Evolutionary conservation across 163 green algal genomes (phyloP), one percentile per base, ranked within the genome.

Genomic region (Trebouxia gelatinosa): DNA sequence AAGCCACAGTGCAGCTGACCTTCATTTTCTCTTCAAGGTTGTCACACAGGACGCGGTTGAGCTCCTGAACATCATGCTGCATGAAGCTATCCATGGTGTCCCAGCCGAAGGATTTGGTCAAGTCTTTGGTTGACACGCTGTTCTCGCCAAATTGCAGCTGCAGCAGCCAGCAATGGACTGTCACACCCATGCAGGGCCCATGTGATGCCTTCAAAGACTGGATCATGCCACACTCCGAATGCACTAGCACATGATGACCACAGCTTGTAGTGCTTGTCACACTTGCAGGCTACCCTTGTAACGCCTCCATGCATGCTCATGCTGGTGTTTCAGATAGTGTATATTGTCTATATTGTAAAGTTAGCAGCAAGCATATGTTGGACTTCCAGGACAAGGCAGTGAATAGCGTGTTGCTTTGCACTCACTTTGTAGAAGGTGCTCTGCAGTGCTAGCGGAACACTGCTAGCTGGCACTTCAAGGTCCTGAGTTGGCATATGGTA

Each of bases 1-100:
- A 21, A 2, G 43, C 4, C n/a, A n/a, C n/a, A n/a, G n/a, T n/a
- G n/a, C n/a, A n/a, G n/a, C 40, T 9, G 28, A 85, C 92, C 92
- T 99, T 99, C 96, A 99, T 99, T 79, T 99, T 98, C 43, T 97
- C 93, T 79, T 98, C 96, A 76, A 99, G 91, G 77, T 95, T 96
- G 72, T 99, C 96, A 77, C 88, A 96, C 54, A 99, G 90, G 48
- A 98, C 92, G 26, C 92, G 87, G 79, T 98, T 97, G n/a, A 99
- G 87, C 89, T 99, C 96, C 84, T 95, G 88, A 62, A 97, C 93
- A 84, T 99, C 96, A 74, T 99, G 95, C 91, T 99, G 96, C 89
- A 97, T 90, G 89, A 99, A 98, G 9, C 91, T 88, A 62, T 99
- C 94, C 34, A 91, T 88, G 4, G 87, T 92, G 88, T 93, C 90